Evolutionary conservation across 1,284 basidiomycete species (phyloP).

Genomic region (Ganoderma sp.): DNA sequence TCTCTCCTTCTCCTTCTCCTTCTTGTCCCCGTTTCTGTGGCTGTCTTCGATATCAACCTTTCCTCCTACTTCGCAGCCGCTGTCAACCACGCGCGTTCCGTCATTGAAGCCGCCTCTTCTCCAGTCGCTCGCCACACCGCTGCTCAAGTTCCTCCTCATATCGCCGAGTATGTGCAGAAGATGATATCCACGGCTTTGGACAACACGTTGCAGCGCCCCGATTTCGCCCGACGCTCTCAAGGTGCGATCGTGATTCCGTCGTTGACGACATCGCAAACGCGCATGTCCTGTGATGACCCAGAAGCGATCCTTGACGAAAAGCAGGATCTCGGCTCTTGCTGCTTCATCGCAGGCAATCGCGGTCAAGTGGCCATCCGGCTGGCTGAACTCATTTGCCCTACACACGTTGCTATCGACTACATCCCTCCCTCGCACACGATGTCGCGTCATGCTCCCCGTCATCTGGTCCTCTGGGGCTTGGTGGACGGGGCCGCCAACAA

Average conservation of each 20-base stretch:
- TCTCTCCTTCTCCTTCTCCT: background rate
- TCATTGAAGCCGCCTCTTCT: background rate
- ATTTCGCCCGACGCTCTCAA: background rate
- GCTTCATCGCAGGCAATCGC: background rate
- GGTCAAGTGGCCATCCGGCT: background rate
- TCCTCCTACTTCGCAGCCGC: background rate
- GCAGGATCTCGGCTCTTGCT: background rate
- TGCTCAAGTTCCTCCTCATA: background rate
- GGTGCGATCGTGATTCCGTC: background rate
- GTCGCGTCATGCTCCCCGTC: background rate
- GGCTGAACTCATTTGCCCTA: background rate
- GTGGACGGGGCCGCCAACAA: background rate
- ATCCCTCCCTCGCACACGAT: background rate
- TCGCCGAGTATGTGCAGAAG: background rate
- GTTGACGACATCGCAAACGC: background rate
- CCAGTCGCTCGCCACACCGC: no score
- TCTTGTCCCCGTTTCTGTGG: background rate
- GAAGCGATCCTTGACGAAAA: background rate
- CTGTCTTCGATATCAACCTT: background rate
- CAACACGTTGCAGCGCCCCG: background rate
- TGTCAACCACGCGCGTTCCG: background rate
- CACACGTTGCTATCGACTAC: background rate
- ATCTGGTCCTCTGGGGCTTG: background rate
- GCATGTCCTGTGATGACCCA: background rate
- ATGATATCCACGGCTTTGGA: background rate